These are phyloP conservation scores for Marsdenia floribunda DNA, from an alignment of 257 asterid genomes.

Conservation along the genomic window DNA sequence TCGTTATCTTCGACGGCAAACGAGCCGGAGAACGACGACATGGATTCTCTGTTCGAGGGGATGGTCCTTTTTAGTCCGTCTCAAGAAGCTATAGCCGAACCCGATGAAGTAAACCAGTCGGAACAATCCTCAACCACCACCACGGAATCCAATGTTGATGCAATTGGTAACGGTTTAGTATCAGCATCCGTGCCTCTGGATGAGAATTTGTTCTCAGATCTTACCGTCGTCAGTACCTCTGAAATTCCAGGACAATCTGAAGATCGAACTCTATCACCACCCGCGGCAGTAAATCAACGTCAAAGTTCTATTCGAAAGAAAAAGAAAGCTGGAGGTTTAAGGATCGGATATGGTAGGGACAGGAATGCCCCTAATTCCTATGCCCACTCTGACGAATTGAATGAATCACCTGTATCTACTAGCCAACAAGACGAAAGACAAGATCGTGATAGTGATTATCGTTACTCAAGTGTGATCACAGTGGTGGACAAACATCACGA, in stretches of 20 bases:
- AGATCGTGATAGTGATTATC: background rate
- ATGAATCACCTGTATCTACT: background rate
- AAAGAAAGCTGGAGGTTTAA: constrained; percentile 37
- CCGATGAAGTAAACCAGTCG: background rate
- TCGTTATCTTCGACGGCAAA: background rate
- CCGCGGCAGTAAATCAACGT: constrained; percentile 18
- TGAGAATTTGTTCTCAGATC: constrained; percentile 48
- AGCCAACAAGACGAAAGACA: background rate
- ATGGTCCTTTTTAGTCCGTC: constrained; percentile 36
- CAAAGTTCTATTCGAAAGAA: constrained; percentile 30
- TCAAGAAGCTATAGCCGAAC: background rate
- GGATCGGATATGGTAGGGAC: constrained; percentile 49
- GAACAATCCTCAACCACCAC: background rate
- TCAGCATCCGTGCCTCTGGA: constrained; percentile 26
- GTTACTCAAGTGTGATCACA: background rate
- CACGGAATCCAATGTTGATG: background rate
- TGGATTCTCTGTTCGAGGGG: constrained; percentile 47
- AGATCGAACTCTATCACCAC: constrained; percentile 3
- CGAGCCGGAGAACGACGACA: constrained; percentile 22
- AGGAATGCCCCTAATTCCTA: constrained; percentile 1
- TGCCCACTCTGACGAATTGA: constrained; percentile 6
- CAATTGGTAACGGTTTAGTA: constrained; percentile 1
- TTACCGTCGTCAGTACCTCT: constrained; percentile 27
- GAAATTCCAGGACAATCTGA: background rate
- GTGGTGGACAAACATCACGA: background rate